Percentiles rank a stretch among this genome's conserved stretches.
Conservation (phyloP, 2,329 filamentous ascomycete species). For the Ophiocordyceps camponoti-floridani region DNA sequence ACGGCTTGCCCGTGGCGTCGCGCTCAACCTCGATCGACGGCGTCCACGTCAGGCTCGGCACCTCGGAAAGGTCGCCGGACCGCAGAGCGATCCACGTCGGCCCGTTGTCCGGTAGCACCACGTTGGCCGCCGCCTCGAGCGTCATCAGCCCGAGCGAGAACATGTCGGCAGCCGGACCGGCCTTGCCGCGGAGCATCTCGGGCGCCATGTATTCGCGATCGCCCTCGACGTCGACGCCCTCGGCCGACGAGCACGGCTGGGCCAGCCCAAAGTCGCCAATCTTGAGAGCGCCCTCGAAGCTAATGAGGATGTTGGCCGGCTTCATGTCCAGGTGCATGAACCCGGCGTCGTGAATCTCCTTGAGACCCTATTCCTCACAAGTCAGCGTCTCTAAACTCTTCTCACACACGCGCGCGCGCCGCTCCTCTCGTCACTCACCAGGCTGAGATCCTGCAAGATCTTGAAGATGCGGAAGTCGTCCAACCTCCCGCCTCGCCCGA, state of each 20-base stretch:
- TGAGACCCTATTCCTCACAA: constrained; percentile 45
- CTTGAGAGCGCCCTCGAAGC: constrained; percentile 65
- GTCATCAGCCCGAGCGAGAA: constrained; percentile 91
- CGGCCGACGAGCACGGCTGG: constrained; percentile 55
- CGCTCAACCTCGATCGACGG: constrained; percentile 52
- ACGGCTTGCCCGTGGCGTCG: constrained; percentile 43
- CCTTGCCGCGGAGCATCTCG: constrained; percentile 72
- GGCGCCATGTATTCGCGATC: constrained; percentile 94
- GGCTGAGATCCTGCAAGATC: constrained; percentile 69
- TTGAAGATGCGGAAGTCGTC: constrained; percentile 99
- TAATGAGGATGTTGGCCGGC: constrained; percentile 69
- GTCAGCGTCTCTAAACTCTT: constrained; percentile 1
- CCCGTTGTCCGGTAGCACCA: constrained; percentile 84
- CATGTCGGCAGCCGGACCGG: constrained; percentile 81
- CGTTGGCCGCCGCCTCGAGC: constrained; percentile 86
- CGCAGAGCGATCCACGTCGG: constrained; percentile 79
- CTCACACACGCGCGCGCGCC: neutral
- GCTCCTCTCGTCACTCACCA: constrained; percentile 36
- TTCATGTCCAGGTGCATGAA: constrained; percentile 79
- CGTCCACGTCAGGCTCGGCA: constrained; percentile 75
- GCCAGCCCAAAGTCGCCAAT: constrained; percentile 81
- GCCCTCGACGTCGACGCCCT: constrained; percentile 73
- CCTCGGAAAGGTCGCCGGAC: constrained; percentile 72
- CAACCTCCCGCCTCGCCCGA: constrained; percentile 67
- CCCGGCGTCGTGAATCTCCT: constrained; percentile 74